Conservation (phyloP, 129 eudicot species). For the Heracleum sosnowskyi region DNA sequence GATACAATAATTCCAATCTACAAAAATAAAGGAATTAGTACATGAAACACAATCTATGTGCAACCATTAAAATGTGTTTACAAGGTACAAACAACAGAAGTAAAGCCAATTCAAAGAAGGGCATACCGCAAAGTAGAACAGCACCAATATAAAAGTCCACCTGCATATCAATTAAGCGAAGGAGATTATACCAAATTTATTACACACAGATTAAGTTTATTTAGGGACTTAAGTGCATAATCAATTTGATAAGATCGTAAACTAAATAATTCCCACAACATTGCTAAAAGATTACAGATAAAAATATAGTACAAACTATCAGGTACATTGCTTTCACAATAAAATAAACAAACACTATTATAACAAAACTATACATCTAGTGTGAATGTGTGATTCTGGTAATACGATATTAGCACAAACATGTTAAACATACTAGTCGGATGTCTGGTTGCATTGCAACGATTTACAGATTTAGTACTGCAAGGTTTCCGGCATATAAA, state of each 20-base stretch:
- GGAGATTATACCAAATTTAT: not conserved
- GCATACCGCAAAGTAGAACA: slow-evolving; percentile 74
- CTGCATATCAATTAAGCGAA: slow-evolving; percentile 28
- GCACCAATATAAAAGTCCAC: slow-evolving; percentile 76
- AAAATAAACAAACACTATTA: not conserved
- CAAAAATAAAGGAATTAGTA: slow-evolving; percentile 15
- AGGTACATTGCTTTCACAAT: not conserved
- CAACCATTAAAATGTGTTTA: not conserved
- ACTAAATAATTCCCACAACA: not conserved
- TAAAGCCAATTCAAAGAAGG: not conserved
- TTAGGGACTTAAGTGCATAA: not conserved
- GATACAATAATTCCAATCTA: slow-evolving; percentile 64
- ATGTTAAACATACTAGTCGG: not conserved
- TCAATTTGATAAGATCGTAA: not conserved
- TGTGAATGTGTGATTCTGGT: not conserved
- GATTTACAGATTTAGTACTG: not conserved
- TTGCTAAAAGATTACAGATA: not conserved
- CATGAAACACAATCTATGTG: not conserved
- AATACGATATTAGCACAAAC: not conserved
- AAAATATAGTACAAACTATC: not conserved
- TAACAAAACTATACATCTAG: not conserved
- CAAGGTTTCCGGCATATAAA: not conserved
- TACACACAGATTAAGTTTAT: not conserved
- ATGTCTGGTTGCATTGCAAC: not conserved
- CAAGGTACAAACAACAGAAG: not conserved